These are phyloP conservation scores for Wallacemonas sp. DNA, from an alignment of 208 protist genomes.

Conservation along the genomic window DNA sequence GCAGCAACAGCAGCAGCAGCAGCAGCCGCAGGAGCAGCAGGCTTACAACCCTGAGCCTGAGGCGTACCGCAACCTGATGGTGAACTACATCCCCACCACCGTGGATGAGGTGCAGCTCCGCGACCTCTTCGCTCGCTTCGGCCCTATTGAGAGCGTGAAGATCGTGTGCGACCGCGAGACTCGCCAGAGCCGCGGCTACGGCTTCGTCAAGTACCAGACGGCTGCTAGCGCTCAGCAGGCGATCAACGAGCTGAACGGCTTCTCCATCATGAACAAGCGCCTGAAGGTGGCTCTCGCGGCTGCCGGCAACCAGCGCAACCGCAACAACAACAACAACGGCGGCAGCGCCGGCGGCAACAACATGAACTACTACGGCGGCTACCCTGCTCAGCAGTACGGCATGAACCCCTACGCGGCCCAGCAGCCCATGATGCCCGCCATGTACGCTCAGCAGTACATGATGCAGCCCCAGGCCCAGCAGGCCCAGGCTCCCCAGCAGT, in stretches of 20 bases:
- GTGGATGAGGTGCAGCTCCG: slow-evolving; percentile 66
- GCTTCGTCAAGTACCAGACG: slow-evolving; percentile 89
- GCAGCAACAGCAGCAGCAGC: slow-evolving; percentile 10
- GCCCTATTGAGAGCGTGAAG: slow-evolving; percentile 76
- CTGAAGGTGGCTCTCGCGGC: slow-evolving; percentile 52
- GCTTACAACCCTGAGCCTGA: slow-evolving; percentile 47
- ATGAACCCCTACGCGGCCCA: slow-evolving; percentile 47
- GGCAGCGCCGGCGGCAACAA: slow-evolving; percentile 25
- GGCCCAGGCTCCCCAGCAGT: slow-evolving; percentile 49
- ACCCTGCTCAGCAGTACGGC: slow-evolving; percentile 53
- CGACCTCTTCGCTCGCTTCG: slow-evolving; percentile 68
- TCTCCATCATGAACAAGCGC: slow-evolving; percentile 52
- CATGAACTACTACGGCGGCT: slow-evolving; percentile 55
- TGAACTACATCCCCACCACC: slow-evolving; percentile 80
- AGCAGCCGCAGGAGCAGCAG: slow-evolving; percentile 19
- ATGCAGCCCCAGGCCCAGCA: slow-evolving; percentile 61
- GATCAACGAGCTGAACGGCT: slow-evolving; percentile 27
- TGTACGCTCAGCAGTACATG: slow-evolving; percentile 73
- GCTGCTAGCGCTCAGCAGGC: slow-evolving; percentile 70
- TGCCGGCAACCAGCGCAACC: slow-evolving; percentile 33
- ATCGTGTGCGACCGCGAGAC: slow-evolving; percentile 77
- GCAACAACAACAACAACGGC: slow-evolving; percentile 17
- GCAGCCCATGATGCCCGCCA: slow-evolving; percentile 16
- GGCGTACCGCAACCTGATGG: slow-evolving; percentile 68
- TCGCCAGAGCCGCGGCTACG: slow-evolving; percentile 85